These are phyloP conservation scores for Talaromyces islandicus DNA, from an alignment of 2,329 filamentous ascomycete species.

Conservation along the genomic window DNA sequence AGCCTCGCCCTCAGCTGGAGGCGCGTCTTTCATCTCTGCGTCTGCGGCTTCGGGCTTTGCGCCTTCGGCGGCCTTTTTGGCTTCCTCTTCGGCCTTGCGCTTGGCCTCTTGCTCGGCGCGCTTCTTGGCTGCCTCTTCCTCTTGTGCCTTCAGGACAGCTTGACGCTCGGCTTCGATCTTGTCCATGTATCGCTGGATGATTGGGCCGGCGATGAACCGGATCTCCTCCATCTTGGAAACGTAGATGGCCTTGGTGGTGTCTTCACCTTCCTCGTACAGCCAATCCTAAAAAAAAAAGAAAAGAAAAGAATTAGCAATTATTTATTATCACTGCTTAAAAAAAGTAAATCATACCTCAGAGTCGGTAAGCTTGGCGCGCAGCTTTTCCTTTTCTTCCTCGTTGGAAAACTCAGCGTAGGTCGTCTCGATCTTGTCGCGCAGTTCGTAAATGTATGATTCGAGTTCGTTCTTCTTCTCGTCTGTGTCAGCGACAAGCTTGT, in stretches of 20 bases:
- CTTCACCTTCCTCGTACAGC: slow-evolving; percentile 96
- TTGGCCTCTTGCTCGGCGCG: slow-evolving; percentile 65
- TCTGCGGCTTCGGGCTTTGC: slow-evolving; percentile 30
- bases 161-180: slow-evolving; percentile 84
- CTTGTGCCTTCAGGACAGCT: slow-evolving; percentile 60
- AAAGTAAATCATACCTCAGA: slow-evolving; percentile 64
- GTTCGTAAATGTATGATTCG: slow-evolving; percentile 94
- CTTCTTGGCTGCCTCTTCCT: slow-evolving; percentile 59
- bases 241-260: slow-evolving; percentile 89
- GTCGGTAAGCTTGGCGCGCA: slow-evolving; percentile 74
- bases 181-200: slow-evolving; percentile 91
- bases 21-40: slow-evolving; percentile 57
- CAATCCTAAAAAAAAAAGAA: slow-evolving; percentile 63
- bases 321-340: background rate
- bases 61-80: slow-evolving; percentile 47
- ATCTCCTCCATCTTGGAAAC: slow-evolving; percentile 95
- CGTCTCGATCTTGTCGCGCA: slow-evolving; percentile 91
- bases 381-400: slow-evolving; percentile 85
- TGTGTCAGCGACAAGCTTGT: slow-evolving; percentile 96
- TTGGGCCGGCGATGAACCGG: slow-evolving; percentile 79
- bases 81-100: slow-evolving; percentile 66
- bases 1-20: slow-evolving; percentile 33
- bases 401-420: slow-evolving; percentile 81
- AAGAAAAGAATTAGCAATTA: slow-evolving; percentile 21
- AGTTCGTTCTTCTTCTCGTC: slow-evolving; percentile 99